Percentiles rank a stretch among this genome's conserved stretches.
phyloP scores from a whole-genome alignment of 768 basidiomycete species.

The Xerocomellus intermedius region DNA sequence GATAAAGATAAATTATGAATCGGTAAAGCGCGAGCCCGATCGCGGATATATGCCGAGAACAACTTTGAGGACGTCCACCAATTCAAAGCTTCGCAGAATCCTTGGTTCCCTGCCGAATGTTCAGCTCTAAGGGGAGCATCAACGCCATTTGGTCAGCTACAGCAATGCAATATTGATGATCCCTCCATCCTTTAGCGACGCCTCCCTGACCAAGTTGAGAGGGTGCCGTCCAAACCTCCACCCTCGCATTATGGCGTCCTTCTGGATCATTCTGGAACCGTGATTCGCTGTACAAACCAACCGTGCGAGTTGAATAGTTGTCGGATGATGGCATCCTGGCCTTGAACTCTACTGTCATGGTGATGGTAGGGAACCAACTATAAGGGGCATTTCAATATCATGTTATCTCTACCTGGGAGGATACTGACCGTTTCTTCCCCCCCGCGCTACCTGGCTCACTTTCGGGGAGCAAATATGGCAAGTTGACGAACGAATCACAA shows the following conservation, averaged over 20 bases:
- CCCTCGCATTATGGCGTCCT: conserved; percentile 55
- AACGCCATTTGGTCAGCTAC: conserved; percentile 62
- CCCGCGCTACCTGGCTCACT: conserved; percentile 37
- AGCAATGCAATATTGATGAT: conserved; percentile 61
- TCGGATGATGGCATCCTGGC: conserved; percentile 49
- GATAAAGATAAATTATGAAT: not conserved
- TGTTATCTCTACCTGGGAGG: not conserved
- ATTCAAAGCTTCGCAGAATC: conserved; percentile 24
- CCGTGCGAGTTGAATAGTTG: conserved; percentile 47
- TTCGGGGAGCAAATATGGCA: conserved; percentile 47
- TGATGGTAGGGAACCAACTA: conserved; percentile 67
- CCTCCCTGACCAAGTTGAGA: conserved; percentile 48
- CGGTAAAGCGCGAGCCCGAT: not conserved
- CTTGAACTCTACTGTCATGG: conserved; percentile 62
- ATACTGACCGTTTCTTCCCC: conserved; percentile 13
- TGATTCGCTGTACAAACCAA: conserved; percentile 54
- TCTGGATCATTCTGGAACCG: conserved; percentile 54
- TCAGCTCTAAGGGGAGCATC: conserved; percentile 36
- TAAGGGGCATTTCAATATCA: not conserved
- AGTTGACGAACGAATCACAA: conserved; percentile 50
- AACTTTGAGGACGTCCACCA: not conserved
- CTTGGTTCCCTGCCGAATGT: conserved; percentile 19
- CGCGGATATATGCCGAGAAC: not conserved
- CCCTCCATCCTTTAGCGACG: conserved; percentile 51
- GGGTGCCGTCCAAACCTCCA: conserved; percentile 69